These are phyloP conservation scores for Ilex aquifolium DNA, from an alignment of 257 asterid genomes.

Conservation along the genomic window DNA sequence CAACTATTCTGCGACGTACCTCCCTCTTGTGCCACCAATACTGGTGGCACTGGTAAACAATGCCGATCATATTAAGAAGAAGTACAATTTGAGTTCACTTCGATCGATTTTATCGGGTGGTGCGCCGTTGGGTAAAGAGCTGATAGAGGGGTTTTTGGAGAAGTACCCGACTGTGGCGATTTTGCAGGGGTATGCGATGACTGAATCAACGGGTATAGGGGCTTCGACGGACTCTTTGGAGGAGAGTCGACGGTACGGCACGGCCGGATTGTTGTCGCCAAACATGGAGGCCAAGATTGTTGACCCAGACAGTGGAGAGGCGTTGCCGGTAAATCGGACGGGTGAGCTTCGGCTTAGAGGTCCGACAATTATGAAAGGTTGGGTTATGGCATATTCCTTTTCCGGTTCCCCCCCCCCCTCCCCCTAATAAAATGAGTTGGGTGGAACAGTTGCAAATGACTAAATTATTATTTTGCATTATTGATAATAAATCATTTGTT, in stretches of 20 bases:
- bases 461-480: too few relatives aligned
- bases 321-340: background rate
- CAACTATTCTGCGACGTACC: background rate
- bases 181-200: background rate
- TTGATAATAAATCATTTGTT: too few relatives aligned
- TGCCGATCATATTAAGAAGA: background rate
- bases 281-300: conserved; percentile 2
- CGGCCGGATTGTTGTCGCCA: background rate
- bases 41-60: background rate
- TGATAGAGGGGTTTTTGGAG: background rate
- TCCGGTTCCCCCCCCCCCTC: too few relatives aligned
- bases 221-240: background rate
- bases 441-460: too few relatives aligned
- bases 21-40: background rate
- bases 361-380: background rate
- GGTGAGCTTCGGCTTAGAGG: conserved; percentile 2
- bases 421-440: too few relatives aligned
- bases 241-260: background rate
- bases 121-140: background rate
- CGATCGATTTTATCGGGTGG: background rate
- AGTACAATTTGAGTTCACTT: background rate
- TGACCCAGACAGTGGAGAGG: background rate
- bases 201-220: background rate
- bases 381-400: too few relatives aligned
- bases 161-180: background rate